phyloP scores from a whole-genome alignment of 495 filamentous ascomycete species.

The Glutinoglossum americanum region DNA sequence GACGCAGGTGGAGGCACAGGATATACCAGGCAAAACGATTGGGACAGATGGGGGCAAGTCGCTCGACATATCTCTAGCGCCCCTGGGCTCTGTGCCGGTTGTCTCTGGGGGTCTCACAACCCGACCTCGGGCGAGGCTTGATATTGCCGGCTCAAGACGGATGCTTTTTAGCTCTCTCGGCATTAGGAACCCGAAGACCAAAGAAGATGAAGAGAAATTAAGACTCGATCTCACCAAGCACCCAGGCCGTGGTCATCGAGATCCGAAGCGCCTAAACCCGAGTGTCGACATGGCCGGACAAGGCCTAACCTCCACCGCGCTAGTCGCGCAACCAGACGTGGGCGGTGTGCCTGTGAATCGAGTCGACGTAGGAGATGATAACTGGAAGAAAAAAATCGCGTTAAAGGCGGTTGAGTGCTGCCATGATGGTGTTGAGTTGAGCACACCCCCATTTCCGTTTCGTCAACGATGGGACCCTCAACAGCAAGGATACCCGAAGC shows the following conservation, averaged over 20 bases:
- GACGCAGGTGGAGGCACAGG: neutral
- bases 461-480: conserved; percentile 70
- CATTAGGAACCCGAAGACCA: conserved; percentile 39
- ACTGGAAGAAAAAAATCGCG: conserved; percentile 55
- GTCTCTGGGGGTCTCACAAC: conserved; percentile 8
- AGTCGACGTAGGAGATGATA: conserved; percentile 14
- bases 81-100: neutral
- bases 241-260: neutral
- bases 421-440: conserved; percentile 47
- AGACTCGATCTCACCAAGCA: conserved; percentile 14
- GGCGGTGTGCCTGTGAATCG: neutral
- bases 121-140: conserved; percentile 29
- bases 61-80: neutral
- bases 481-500: conserved; percentile 28
- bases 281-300: neutral
- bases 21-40: neutral
- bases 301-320: neutral
- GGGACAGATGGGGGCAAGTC: neutral
- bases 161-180: conserved; percentile 57
- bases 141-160: conserved; percentile 41
- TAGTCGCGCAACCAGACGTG: neutral
- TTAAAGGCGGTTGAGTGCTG: conserved; percentile 68
- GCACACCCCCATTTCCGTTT: conserved; percentile 75
- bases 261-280: neutral
- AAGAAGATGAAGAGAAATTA: conserved; percentile 41